Conservation (phyloP, 495 filamentous ascomycete species). For the Astrocystis sublimbata region DNA sequence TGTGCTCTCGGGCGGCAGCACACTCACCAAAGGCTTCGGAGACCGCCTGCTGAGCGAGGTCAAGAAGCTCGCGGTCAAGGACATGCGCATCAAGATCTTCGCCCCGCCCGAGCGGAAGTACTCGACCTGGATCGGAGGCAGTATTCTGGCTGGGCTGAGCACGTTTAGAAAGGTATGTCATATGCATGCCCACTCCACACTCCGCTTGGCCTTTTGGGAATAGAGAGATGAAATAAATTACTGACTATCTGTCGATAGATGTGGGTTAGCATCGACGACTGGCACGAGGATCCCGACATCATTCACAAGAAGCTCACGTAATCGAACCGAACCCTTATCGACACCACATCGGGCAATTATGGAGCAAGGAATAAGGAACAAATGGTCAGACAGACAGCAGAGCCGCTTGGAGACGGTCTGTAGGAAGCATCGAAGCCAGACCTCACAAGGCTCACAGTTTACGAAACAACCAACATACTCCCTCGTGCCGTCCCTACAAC, state of each 20-base stretch:
- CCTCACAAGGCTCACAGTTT: background rate
- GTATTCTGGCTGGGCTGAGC: slow-evolving; percentile 94
- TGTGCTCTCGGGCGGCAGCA: slow-evolving; percentile 92
- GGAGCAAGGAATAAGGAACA: background rate
- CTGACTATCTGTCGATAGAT: slow-evolving; percentile 59
- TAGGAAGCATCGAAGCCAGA: slow-evolving; percentile 1
- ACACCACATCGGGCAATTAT: no score
- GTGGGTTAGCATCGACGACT: slow-evolving; percentile 98
- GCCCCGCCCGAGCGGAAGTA: slow-evolving; percentile 97
- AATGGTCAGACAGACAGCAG: background rate
- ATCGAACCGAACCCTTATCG: slow-evolving; percentile 11
- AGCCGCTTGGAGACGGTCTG: background rate
- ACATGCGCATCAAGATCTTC: slow-evolving; percentile 99
- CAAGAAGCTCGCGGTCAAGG: slow-evolving; percentile 89
- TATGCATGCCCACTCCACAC: background rate
- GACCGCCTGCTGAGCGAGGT: slow-evolving; percentile 90
- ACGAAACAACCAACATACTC: background rate
- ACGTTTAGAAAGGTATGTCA: slow-evolving; percentile 90
- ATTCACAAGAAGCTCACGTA: slow-evolving; percentile 97
- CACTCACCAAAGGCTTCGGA: slow-evolving; percentile 86
- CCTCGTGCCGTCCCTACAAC: background rate
- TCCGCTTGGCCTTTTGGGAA: background rate
- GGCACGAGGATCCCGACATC: slow-evolving; percentile 98
- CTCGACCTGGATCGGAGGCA: slow-evolving; percentile 97
- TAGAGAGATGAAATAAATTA: no score